Base-by-base conservation (phyloP, 2,329 filamentous ascomycete genomes). In the Colletotrichum neosansevieriae region DNA sequence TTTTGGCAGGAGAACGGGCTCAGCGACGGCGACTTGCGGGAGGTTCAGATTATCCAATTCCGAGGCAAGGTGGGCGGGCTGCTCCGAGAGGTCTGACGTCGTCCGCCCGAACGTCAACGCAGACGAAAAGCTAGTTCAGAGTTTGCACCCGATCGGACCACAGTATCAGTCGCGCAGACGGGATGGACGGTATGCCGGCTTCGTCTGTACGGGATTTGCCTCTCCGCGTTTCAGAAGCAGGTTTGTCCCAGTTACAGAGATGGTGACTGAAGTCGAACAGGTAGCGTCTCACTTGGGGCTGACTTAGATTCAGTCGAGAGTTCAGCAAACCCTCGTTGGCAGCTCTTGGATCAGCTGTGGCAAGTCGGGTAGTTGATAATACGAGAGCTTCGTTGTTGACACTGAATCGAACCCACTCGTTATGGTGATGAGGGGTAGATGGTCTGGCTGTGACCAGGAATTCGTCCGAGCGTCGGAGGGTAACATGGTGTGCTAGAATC, bases 221-320 rank as follows among this genome's bases (percentile, higher is more conserved):
- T 65, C 65, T 70, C 69, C 69, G 69, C 60, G 69, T 70, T 70
- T 70, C 69, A 70, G 63, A 63, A 63, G 51, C 63, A 63, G 67
- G 57, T 63, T 58, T 53, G 44, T 58, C 58, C 44, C 38, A 36
- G 67, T 58, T 42, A 32, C 44, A 67, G 44, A 42, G 40, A 38
- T 34, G 44, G 44, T 32, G 44, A 50, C 50, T 44, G 29, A 34
- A 21, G 13, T 51, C 49, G 29, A 47, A 2, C 9, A 57, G 36
- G 29, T n/a, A 50, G 12, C 13, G 40, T n/a, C 21, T 29, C 17
- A 12, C 12, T 34, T 17, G 47, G 34, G 54, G 49, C 47, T 65
- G 17, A 24, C 19, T 13, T 32, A 45, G 34, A 56, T 49, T 49
- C 9, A 17, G 11, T 34, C 9, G 34, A 29, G 6, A 40, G 15